These are phyloP conservation scores for Exobasidium rhododendri DNA, from an alignment of 1,284 basidiomycete genomes.

Conservation along the genomic window DNA sequence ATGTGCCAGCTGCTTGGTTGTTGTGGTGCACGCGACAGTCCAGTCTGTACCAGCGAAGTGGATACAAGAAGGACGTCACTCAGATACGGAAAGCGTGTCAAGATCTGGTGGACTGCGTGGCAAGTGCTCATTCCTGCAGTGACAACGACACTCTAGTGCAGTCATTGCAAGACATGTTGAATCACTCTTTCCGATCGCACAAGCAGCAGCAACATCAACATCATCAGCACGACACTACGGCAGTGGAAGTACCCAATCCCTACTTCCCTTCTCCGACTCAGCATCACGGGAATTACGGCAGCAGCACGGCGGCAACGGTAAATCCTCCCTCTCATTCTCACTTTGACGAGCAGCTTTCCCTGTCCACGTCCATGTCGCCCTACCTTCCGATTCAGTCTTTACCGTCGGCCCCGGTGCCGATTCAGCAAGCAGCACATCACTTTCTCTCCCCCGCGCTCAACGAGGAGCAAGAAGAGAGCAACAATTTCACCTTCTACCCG, in stretches of 20 bases:
- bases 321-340: not conserved
- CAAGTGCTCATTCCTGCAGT: not conserved
- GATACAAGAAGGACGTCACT: not conserved
- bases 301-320: too few species aligned
- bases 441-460: not conserved
- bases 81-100: not conserved
- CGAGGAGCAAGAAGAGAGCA: not conserved
- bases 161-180: not conserved
- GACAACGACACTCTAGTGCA: not conserved
- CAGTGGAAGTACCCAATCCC: too few species aligned
- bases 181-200: not conserved
- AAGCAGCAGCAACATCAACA: not conserved
- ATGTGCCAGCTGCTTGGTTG: slow-evolving; percentile 5
- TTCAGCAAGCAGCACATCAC: too few species aligned
- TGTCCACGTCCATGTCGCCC: too few species aligned
- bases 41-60: not conserved
- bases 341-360: not conserved
- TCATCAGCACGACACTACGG: not conserved
- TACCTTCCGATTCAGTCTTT: too few species aligned
- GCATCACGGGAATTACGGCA: too few species aligned
- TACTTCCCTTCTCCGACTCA: too few species aligned
- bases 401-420: too few species aligned
- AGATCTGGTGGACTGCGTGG: not conserved
- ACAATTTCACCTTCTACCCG: not conserved
- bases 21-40: slow-evolving; percentile 5